Evolutionary conservation across 2,329 filamentous ascomycete genomes (phyloP), one percentile per base, ranked within the genome.

Genomic region (Aplosporella prunicola): DNA sequence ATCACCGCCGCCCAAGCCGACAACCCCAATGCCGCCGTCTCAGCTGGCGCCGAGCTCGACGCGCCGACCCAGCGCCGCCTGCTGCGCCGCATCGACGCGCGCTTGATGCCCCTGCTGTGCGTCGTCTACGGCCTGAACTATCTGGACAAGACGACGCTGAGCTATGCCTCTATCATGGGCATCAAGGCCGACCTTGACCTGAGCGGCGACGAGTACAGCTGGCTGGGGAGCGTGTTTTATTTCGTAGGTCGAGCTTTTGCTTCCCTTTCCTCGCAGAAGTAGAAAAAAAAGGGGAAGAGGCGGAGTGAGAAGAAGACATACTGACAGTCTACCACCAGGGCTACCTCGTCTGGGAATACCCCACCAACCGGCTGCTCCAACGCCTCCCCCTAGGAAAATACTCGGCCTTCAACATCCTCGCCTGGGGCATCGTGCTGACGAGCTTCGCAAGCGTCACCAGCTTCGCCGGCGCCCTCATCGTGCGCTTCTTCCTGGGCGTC

Each of bases 401-500:
- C 55, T 78, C 72, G 2, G 74, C 74, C 0, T 66, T 71, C 43
- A 80, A 76, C 48, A 71, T 82, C 40, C 67, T 80, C 42, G 64
- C 75, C 47, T 81, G 78, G 78, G 78, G 78, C 1, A 29, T 66
- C 1, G 67, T 74, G 1, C 61, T 83, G 1, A 64, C 68, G 38
- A 78, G 75, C 51, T 78, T 81, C 50, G 77, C 78, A 0, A 76
- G 71, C 0, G 72, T 75, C 1, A 62, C 67, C 20, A 72, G 73
- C 51, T 83, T 75, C 47, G 60, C 65, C 0, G 73, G 77, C 1
- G 73, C 76, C 0, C 68, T 82, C 15, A 75, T 74, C 1, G 69
- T 82, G 22, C 71, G 80, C 0, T 78, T 82, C 52, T 74, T 83
- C 47, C 66, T 82, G 1, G 80, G 80, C 18, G 64, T 80, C 1